phyloP scores from a whole-genome alignment of 2,329 filamentous ascomycete genomes.

The Teratosphaeria zuluensis region DNA sequence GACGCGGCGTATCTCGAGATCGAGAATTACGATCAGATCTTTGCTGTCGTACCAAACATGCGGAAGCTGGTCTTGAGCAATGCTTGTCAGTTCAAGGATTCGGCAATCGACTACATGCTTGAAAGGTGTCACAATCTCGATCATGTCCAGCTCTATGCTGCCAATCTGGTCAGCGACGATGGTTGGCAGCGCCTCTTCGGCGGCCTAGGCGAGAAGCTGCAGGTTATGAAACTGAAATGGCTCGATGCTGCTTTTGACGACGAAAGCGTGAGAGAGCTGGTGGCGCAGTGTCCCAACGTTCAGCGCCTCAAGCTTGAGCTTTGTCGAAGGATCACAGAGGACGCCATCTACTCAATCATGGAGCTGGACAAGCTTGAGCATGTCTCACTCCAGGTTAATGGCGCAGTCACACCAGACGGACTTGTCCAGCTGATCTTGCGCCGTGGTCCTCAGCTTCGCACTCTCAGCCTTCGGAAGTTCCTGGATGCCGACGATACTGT shows the following conservation, averaged over 20 bases:
- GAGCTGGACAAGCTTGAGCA: constrained; percentile 57
- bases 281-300: constrained; percentile 56
- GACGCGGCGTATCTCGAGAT: constrained; percentile 58
- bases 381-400: constrained; percentile 60
- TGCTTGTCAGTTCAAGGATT: constrained; percentile 85
- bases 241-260: constrained; percentile 76
- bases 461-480: constrained; percentile 67
- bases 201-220: constrained; percentile 54
- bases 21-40: constrained; percentile 71
- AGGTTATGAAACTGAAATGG: constrained; percentile 67
- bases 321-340: constrained; percentile 63
- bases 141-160: constrained; percentile 67
- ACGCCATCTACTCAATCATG: constrained; percentile 56
- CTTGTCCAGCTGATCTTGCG: constrained; percentile 52
- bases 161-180: constrained; percentile 69
- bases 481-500: constrained; percentile 57
- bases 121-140: constrained; percentile 61
- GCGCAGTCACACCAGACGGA: constrained; percentile 45
- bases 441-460: constrained; percentile 59
- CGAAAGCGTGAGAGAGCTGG: constrained; percentile 53
- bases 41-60: constrained; percentile 62
- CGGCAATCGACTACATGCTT: constrained; percentile 69
- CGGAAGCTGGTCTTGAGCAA: constrained; percentile 67
- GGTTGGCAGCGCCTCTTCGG: constrained; percentile 65
- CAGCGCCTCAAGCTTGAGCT: constrained; percentile 69